Conservation (phyloP, 2,329 filamentous ascomycete genomes). For the Epichloe coenophiala region DNA sequence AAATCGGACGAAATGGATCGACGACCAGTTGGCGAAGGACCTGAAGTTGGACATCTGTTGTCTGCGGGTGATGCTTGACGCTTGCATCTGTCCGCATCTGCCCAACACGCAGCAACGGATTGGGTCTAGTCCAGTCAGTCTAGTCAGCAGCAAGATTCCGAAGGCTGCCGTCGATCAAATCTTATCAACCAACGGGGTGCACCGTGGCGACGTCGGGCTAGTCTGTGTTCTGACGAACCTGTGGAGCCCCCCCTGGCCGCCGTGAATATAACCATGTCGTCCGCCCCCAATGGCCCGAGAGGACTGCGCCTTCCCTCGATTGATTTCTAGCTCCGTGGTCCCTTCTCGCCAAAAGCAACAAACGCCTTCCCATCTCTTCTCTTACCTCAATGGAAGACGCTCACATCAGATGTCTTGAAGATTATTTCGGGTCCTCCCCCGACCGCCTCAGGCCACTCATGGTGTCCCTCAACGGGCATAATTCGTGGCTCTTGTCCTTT, state of each 20-base stretch:
- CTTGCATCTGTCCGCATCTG: no score
- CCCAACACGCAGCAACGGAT: background rate
- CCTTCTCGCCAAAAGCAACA: background rate
- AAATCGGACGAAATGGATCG: background rate
- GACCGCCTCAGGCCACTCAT: slow-evolving; percentile 13
- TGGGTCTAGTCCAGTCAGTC: no score
- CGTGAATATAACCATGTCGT: background rate
- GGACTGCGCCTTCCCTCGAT: background rate
- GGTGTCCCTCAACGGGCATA: slow-evolving; percentile 21
- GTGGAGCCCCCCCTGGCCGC: background rate
- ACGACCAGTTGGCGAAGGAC: background rate
- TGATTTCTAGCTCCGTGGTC: background rate
- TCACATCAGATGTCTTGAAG: slow-evolving; percentile 7
- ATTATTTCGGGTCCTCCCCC: slow-evolving; percentile 6
- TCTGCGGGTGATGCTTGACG: no score
- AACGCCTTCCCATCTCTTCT: background rate
- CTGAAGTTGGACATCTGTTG: no score
- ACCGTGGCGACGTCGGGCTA: background rate
- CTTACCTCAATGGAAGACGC: slow-evolving; percentile 7
- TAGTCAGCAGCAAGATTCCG: background rate
- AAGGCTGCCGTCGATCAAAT: background rate
- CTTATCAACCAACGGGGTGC: background rate
- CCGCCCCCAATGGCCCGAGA: background rate
- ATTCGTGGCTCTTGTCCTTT: slow-evolving; percentile 21
- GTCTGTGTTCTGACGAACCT: background rate